A percentile compares a stretch with the other conserved stretches of the same genome.
phyloP scores from a whole-genome alignment of 305 asterid species.

The Fraxinus nigra region DNA sequence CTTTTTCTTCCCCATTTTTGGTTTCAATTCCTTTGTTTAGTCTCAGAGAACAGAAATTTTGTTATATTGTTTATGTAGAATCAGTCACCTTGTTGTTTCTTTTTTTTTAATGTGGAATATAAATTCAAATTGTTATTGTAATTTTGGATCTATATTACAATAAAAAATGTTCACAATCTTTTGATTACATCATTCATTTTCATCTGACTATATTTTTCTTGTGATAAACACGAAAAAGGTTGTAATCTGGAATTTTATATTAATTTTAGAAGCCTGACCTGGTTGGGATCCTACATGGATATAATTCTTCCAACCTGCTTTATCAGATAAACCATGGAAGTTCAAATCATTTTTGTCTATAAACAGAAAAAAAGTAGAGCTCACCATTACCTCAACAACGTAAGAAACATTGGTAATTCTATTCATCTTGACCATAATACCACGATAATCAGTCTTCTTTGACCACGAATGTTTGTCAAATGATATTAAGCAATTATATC shows the following conservation, averaged over 20 bases:
- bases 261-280: background rate
- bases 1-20: background rate
- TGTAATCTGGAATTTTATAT: background rate
- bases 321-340: background rate
- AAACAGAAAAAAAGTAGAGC: background rate
- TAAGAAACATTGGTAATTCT: background rate
- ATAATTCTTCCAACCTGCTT: background rate
- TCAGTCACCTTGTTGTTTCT: background rate
- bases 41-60: conserved; percentile 6
- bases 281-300: background rate
- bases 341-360: background rate
- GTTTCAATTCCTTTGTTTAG: background rate
- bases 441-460: background rate
- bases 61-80: conserved; percentile 5
- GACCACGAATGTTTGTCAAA: background rate
- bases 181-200: conserved; percentile 6
- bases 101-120: background rate
- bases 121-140: background rate
- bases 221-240: background rate
- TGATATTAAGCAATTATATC: background rate
- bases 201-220: background rate
- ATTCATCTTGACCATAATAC: background rate
- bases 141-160: conserved; percentile 5
- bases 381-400: background rate
- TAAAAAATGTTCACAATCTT: background rate